phyloP scores from a whole-genome alignment of 257 asterid species.

The Henckelia pumila region DNA sequence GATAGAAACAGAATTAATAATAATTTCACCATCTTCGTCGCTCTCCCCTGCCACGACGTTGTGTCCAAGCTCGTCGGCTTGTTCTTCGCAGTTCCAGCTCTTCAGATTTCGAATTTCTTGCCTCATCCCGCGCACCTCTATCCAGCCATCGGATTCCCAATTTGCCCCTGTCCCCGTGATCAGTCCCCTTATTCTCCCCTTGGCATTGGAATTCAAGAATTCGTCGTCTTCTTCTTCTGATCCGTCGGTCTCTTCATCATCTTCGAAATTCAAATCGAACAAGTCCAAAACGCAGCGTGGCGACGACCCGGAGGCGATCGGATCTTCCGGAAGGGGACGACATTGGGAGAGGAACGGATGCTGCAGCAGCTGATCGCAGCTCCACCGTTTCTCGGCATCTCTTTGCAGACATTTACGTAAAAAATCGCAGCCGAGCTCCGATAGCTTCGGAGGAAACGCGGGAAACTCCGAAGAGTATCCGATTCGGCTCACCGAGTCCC shows the following conservation, averaged over 20 bases:
- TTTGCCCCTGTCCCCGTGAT: conserved; percentile 30
- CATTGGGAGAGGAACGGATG: conserved; percentile 52
- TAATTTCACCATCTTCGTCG: too few species aligned
- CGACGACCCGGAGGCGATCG: conserved; percentile 23
- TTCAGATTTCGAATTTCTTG: conserved; percentile 19
- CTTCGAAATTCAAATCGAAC: conserved; percentile 28
- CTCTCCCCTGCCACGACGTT: too few species aligned
- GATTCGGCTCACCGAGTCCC: conserved; percentile 51
- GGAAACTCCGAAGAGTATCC: conserved; percentile 54
- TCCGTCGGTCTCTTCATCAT: conserved; percentile 25
- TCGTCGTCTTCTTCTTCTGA: neutral
- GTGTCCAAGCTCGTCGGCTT: too few species aligned
- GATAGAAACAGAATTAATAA: too few species aligned
- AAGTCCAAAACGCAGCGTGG: conserved; percentile 59
- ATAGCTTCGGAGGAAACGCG: conserved; percentile 36
- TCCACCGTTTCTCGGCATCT: conserved; percentile 47
- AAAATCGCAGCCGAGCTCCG: conserved; percentile 40
- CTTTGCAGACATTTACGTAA: conserved; percentile 48
- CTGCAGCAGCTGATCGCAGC: conserved; percentile 59
- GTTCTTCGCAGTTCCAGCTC: neutral
- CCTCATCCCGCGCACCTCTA: conserved; percentile 31
- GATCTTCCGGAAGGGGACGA: conserved; percentile 3
- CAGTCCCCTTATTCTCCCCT: conserved; percentile 39
- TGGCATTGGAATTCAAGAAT: conserved; percentile 10
- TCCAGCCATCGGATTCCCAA: conserved; percentile 40